phyloP scores from a whole-genome alignment of 1,284 basidiomycete species.

The Ceratobasidium sp. region DNA sequence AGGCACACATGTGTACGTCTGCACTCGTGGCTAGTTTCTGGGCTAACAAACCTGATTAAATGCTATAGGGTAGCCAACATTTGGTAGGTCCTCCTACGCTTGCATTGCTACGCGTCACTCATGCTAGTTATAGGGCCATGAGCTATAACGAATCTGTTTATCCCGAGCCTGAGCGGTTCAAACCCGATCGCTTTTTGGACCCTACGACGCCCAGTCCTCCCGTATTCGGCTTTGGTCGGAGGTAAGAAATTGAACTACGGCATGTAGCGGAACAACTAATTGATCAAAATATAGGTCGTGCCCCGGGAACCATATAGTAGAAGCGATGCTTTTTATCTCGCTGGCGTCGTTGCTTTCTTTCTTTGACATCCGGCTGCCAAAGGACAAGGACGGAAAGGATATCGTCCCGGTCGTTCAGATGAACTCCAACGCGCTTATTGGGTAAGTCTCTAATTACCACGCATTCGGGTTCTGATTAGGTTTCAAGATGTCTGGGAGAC shows the following conservation, averaged over 20 bases:
- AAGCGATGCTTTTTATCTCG: slow-evolving; percentile 16
- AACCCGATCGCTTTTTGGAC: slow-evolving; percentile 41
- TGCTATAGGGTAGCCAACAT: slow-evolving; percentile 37
- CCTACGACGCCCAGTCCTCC: neutral
- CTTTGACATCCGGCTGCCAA: neutral
- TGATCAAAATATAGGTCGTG: slow-evolving; percentile 1
- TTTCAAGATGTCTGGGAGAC: slow-evolving; percentile 1
- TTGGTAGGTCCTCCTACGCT: slow-evolving; percentile 16
- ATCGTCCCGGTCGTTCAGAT: neutral
- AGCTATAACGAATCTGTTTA: slow-evolving; percentile 36
- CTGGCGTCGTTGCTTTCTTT: neutral
- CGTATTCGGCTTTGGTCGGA: slow-evolving; percentile 19
- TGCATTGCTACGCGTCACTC: neutral
- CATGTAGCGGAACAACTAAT: neutral
- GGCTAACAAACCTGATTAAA: neutral
- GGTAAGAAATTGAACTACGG: neutral
- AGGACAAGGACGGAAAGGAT: neutral
- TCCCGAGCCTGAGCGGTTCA: slow-evolving; percentile 38
- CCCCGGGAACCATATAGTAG: slow-evolving; percentile 27
- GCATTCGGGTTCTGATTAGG: neutral
- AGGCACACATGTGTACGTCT: slow-evolving; percentile 38
- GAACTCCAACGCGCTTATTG: slow-evolving; percentile 3
- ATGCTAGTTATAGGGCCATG: slow-evolving; percentile 34
- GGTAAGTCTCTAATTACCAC: neutral
- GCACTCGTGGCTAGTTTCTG: neutral